Base-by-base conservation (phyloP, 176 grass and related monocot species). In the Juncus effusus region DNA sequence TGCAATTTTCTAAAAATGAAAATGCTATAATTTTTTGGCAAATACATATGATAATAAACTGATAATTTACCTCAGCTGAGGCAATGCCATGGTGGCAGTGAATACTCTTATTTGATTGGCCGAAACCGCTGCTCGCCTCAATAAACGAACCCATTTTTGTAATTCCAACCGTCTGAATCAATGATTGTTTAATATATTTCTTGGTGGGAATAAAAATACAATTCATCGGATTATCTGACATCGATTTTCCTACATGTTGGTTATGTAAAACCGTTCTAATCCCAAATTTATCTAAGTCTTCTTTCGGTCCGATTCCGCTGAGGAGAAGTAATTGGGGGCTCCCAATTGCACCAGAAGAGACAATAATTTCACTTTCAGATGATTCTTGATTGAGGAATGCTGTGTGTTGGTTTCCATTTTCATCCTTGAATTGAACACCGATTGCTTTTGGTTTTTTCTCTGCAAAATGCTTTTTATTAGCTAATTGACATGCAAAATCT, bases 51-150 rank as follows among this genome's bases (percentile, higher is more conserved):
- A 3, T 69, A 69, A 51, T 15, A 28, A 28, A 28, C 19, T 6
- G 61, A 45, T 60, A 8, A 56, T 40, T 59, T 56, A 90, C 93
- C 93, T 97, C 93, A 16, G 88, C 93, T 2, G 93, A 97, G 82
- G 91, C 89, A 64, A 97, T 97, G 69, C 93, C 93, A 40, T 97
- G 93, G 77, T 97, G 88, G 52, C 85, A 89, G 36, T 77, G 74
- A 65, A 97, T 92, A 72, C 93, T 89, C 72, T 97, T 85, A 5
- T 70, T 8, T 51, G 93, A 66, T 74, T 92, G 88, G 77, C 93
- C 40, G 37, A 97, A 97, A 16, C 93, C 93, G 72, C 93, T 97
- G 66, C 93, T 97, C 12, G 93, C 93, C 84, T 97, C 93, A 6
- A 97, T 92, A 69, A 89, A 97, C 38, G 80, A 76, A 12, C 85